A percentile compares a stretch with the other conserved stretches of the same genome.
Conservation (phyloP, 192 early-diverging fungal genomes). For the Entomortierella parvispora region DNA sequence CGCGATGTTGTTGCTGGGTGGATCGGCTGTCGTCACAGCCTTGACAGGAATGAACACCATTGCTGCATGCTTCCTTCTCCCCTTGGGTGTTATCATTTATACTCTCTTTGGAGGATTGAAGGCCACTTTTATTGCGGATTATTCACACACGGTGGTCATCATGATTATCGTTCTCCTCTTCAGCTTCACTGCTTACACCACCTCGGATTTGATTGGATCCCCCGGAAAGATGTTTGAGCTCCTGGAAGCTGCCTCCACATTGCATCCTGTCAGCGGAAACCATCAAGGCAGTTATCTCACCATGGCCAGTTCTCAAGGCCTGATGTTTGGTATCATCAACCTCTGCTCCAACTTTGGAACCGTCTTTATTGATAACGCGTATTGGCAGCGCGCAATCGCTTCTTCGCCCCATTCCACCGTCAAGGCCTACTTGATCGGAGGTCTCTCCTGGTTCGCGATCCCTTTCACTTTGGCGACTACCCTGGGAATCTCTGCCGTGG, state of each 20-base stretch:
- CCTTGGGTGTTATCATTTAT: slow-evolving; percentile 75
- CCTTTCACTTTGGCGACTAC: slow-evolving; percentile 79
- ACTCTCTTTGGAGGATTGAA: slow-evolving; percentile 76
- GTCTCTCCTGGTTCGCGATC: slow-evolving; percentile 82
- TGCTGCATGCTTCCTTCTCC: slow-evolving; percentile 72
- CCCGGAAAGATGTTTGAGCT: slow-evolving; percentile 76
- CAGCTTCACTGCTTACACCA: slow-evolving; percentile 72
- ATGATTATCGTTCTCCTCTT: slow-evolving; percentile 78
- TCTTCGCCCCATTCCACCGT: slow-evolving; percentile 73
- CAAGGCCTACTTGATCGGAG: slow-evolving; percentile 77
- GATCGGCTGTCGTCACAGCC: slow-evolving; percentile 71
- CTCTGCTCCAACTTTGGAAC: slow-evolving; percentile 84
- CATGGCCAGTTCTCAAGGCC: slow-evolving; percentile 68
- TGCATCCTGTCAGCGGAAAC: slow-evolving; percentile 69
- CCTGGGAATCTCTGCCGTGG: slow-evolving; percentile 73
- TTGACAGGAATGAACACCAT: slow-evolving; percentile 74
- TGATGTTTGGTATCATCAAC: slow-evolving; percentile 82
- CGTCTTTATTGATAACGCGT: slow-evolving; percentile 78
- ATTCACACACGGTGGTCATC: slow-evolving; percentile 75
- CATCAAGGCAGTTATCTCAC: slow-evolving; percentile 69
- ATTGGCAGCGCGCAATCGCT: slow-evolving; percentile 82
- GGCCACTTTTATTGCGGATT: slow-evolving; percentile 80
- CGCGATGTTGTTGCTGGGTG: slow-evolving; percentile 78
- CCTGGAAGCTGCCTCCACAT: slow-evolving; percentile 56
- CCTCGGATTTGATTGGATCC: slow-evolving; percentile 68